These are phyloP conservation scores for Alnus rubra DNA, from an alignment of 306 rosid species.

Conservation along the genomic window DNA sequence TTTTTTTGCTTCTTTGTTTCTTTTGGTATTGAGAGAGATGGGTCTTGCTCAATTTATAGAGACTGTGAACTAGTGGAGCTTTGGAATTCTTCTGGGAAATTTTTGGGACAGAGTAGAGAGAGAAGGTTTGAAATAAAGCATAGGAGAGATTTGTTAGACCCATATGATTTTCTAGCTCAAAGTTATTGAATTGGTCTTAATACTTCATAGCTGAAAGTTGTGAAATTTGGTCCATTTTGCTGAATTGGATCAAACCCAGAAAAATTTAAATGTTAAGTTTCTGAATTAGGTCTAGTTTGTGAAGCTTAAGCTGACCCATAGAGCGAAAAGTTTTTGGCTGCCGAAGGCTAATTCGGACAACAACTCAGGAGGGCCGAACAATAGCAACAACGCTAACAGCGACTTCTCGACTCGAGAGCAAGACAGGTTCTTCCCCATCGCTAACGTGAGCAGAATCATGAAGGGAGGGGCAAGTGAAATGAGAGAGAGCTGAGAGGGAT, in stretches of 20 bases:
- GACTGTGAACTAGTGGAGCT: no score
- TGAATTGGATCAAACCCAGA: neutral
- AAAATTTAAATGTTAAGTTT: slow-evolving; percentile 4
- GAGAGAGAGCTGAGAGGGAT: no score
- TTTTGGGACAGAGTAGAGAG: no score
- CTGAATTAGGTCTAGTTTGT: neutral
- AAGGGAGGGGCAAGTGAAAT: no score
- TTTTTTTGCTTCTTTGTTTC: no score
- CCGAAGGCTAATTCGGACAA: slow-evolving; percentile 75
- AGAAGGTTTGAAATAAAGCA: no score
- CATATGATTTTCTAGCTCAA: neutral
- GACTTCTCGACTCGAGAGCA: slow-evolving; percentile 58
- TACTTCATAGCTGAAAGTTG: neutral
- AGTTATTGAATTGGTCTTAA: neutral
- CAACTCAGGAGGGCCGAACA: slow-evolving; percentile 58
- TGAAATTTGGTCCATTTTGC: neutral
- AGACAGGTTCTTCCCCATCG: slow-evolving; percentile 66
- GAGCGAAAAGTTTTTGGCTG: neutral
- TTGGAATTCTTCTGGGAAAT: no score
- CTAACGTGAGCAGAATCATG: slow-evolving; percentile 76
- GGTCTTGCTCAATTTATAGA: no score
- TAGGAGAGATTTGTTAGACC: no score
- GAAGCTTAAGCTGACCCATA: neutral
- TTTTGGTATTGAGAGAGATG: no score
- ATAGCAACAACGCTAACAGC: slow-evolving; percentile 33